These are phyloP conservation scores for Nepenthes mirabilis DNA, from an alignment of 148 eudicot species.

Conservation along the genomic window DNA sequence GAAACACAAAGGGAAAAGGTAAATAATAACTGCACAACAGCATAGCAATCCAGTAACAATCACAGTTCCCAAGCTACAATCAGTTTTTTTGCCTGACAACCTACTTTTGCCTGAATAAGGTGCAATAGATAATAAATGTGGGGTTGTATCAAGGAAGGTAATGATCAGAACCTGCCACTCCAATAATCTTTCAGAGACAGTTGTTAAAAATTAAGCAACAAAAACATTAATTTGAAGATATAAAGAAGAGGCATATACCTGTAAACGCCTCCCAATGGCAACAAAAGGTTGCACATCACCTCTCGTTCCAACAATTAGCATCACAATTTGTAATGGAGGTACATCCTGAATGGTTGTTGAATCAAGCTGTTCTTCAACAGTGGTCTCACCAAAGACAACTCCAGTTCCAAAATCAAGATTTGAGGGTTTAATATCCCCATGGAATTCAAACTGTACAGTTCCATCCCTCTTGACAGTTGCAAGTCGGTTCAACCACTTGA, in stretches of 20 bases:
- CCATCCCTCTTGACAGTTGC: constrained; percentile 34
- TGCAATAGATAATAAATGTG: too few relatives aligned
- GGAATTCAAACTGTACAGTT: constrained; percentile 39
- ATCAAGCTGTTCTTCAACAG: constrained; percentile 17
- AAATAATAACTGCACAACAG: too few relatives aligned
- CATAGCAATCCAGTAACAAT: too few relatives aligned
- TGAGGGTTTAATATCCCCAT: constrained; percentile 22
- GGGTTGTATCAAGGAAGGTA: too few relatives aligned
- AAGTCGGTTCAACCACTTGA: constrained; percentile 32
- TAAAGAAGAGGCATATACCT: constrained; percentile 13
- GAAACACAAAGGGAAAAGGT: not conserved
- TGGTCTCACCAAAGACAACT: constrained; percentile 9
- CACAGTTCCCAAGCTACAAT: too few relatives aligned
- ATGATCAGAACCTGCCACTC: too few relatives aligned
- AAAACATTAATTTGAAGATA: not conserved
- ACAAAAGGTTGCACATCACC: constrained; percentile 46
- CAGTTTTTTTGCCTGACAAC: too few relatives aligned
- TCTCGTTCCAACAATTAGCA: constrained; percentile 42
- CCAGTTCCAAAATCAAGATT: constrained; percentile 20
- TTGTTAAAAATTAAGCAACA: not conserved
- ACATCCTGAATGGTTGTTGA: constrained; percentile 15
- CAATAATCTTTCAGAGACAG: too few relatives aligned
- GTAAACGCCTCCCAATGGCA: constrained; percentile 36
- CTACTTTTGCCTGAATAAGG: too few relatives aligned
- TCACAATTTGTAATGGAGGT: constrained; percentile 36